phyloP scores from a whole-genome alignment of 805 yeast species.

The Saccharomycopsis babjevae region DNA sequence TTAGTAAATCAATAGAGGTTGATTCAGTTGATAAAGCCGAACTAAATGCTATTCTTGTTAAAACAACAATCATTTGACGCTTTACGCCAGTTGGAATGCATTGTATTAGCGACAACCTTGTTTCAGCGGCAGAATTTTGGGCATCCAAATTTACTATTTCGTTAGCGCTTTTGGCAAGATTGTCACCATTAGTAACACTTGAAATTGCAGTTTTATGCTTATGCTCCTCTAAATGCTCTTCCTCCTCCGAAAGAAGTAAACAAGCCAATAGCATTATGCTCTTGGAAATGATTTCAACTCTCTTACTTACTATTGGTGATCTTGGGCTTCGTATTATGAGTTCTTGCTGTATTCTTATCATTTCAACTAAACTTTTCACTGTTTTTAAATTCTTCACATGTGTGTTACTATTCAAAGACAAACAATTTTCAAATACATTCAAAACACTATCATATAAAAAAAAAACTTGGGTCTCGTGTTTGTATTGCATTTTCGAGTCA shows the following conservation, averaged over 20 bases:
- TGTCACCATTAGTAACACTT: not conserved
- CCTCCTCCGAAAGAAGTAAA: conserved; percentile 5
- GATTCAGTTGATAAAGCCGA: conserved; percentile 34
- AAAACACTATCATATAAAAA: conserved; percentile 37
- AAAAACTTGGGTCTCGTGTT: conserved; percentile 36
- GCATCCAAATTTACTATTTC: not conserved
- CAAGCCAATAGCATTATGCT: conserved; percentile 9
- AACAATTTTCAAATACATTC: conserved; percentile 37
- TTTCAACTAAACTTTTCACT: conserved; percentile 11
- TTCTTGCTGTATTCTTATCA: conserved; percentile 33
- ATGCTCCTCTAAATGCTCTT: not conserved
- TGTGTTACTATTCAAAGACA: conserved; percentile 18
- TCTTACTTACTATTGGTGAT: conserved; percentile 27
- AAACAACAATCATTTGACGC: conserved; percentile 37
- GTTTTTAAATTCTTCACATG: conserved; percentile 7
- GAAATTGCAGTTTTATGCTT: no score
- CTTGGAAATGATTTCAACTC: conserved; percentile 30
- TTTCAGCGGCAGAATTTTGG: not conserved
- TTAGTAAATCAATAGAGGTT: conserved; percentile 28
- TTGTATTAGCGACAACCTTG: conserved; percentile 13
- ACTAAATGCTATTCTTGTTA: conserved; percentile 45
- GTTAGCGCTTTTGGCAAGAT: not conserved
- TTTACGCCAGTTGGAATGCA: conserved; percentile 26
- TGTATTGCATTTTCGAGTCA: conserved; percentile 21
- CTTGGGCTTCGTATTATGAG: conserved; percentile 36